These are phyloP conservation scores for Drosera spatulata DNA, from an alignment of 179 eudicot species.

Conservation along the genomic window DNA sequence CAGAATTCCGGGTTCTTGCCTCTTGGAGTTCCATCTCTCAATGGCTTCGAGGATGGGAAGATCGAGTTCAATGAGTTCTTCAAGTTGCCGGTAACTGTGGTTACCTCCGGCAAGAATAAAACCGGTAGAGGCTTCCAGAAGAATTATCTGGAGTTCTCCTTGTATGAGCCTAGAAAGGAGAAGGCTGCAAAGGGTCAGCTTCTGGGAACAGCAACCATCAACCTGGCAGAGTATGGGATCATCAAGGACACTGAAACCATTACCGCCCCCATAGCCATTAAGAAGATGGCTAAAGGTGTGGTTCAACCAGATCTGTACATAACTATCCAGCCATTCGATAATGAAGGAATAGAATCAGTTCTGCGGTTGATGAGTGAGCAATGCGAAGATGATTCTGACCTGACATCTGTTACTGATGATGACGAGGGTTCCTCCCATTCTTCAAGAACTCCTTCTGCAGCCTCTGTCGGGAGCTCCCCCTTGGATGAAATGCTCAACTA, in stretches of 20 bases:
- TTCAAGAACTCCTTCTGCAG: slow-evolving; percentile 42
- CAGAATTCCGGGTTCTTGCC: slow-evolving; percentile 51
- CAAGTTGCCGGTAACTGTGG: slow-evolving; percentile 39
- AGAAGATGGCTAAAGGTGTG: slow-evolving; percentile 44
- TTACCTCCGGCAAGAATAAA: slow-evolving; percentile 24
- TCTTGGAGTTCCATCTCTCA: slow-evolving; percentile 37
- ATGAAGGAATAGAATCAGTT: slow-evolving; percentile 46
- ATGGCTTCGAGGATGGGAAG: slow-evolving; percentile 40
- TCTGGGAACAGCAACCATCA: slow-evolving; percentile 54
- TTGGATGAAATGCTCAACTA: slow-evolving; percentile 43
- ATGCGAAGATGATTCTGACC: slow-evolving; percentile 49
- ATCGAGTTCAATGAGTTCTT: slow-evolving; percentile 70
- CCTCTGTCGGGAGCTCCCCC: slow-evolving; percentile 20
- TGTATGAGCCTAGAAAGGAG: slow-evolving; percentile 70
- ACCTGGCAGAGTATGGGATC: slow-evolving; percentile 71
- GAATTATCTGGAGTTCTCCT: slow-evolving; percentile 60
- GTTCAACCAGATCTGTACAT: slow-evolving; percentile 43
- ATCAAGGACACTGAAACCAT: slow-evolving; percentile 36
- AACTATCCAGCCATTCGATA: slow-evolving; percentile 58
- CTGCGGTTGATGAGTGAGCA: slow-evolving; percentile 39
- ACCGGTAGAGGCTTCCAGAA: slow-evolving; percentile 41
- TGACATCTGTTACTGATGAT: slow-evolving; percentile 56
- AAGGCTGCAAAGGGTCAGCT: slow-evolving; percentile 61
- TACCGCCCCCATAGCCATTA: slow-evolving; percentile 38
- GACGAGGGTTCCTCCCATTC: slow-evolving; percentile 33